Percentiles rank a stretch among this genome's conserved stretches.
These are phyloP conservation scores for Metschnikowia gruessii DNA, from an alignment of 805 yeast species.

Conservation along the genomic window DNA sequence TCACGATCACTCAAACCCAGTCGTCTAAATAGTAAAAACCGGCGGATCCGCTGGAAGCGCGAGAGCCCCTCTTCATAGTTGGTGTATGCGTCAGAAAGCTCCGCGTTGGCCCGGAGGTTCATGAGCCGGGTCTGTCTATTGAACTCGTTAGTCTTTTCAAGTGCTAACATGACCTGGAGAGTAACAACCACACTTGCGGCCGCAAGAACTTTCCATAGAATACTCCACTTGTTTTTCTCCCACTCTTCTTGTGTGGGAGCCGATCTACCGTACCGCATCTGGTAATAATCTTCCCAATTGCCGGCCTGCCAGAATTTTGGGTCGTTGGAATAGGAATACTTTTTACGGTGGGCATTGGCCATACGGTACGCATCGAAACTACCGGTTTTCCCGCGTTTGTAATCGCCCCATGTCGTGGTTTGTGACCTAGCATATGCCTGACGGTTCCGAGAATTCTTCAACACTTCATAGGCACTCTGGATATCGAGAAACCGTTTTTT, in stretches of 20 bases:
- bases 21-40: slow-evolving; percentile 35
- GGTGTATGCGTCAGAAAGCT: slow-evolving; percentile 26
- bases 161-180: slow-evolving; percentile 39
- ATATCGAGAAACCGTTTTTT: slow-evolving; percentile 30
- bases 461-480: slow-evolving; percentile 39
- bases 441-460: slow-evolving; percentile 53
- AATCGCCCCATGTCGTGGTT: slow-evolving; percentile 29
- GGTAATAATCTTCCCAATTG: slow-evolving; percentile 61
- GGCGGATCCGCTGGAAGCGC: slow-evolving; percentile 31
- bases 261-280: slow-evolving; percentile 34
- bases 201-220: slow-evolving; percentile 40
- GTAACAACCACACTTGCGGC: slow-evolving; percentile 36
- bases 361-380: slow-evolving; percentile 34
- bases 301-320: slow-evolving; percentile 60
- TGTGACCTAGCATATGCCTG: slow-evolving; percentile 28
- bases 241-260: slow-evolving; percentile 42
- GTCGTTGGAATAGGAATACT: slow-evolving; percentile 31
- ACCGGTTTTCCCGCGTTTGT: slow-evolving; percentile 22
- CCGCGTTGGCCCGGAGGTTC: slow-evolving; percentile 31
- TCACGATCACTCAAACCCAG: slow-evolving; percentile 22
- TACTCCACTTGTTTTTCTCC: slow-evolving; percentile 43
- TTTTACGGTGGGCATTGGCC: slow-evolving; percentile 38
- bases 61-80: slow-evolving; percentile 29
- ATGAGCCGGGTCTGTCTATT: slow-evolving; percentile 21
- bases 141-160: slow-evolving; percentile 37